These are phyloP conservation scores for Microcera coccophila DNA, from an alignment of 2,329 filamentous ascomycete species.

Conservation along the genomic window DNA sequence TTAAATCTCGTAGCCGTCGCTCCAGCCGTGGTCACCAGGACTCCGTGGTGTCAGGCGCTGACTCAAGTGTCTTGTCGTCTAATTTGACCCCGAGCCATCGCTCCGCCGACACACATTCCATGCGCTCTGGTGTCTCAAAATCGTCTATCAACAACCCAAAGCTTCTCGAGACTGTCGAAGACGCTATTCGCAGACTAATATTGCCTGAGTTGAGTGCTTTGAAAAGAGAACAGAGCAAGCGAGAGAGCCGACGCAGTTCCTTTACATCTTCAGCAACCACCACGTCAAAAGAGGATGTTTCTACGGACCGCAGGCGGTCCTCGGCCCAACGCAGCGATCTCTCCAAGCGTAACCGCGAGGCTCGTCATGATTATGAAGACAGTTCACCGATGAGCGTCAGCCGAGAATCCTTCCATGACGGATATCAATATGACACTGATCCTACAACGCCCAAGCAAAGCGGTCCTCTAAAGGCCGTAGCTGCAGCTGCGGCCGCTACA, in stretches of 20 bases:
- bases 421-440: constrained; percentile 36
- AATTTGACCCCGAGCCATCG: constrained; percentile 52
- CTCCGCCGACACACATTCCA: constrained; percentile 52
- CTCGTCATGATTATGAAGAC: constrained; percentile 52
- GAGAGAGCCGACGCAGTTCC: constrained; percentile 66
- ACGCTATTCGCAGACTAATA: constrained; percentile 85
- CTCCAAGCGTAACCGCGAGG: constrained; percentile 48
- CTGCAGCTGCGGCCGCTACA: constrained; percentile 40
- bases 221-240: constrained; percentile 82
- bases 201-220: constrained; percentile 87
- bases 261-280: constrained; percentile 46
- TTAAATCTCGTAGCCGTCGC: constrained; percentile 44
- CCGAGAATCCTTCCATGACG: constrained; percentile 44
- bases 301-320: constrained; percentile 59
- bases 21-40: constrained; percentile 53
- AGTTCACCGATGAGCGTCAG: constrained; percentile 46
- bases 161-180: constrained; percentile 84
- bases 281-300: constrained; percentile 51
- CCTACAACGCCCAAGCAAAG: constrained; percentile 44
- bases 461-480: constrained; percentile 43
- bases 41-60: constrained; percentile 49
- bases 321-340: constrained; percentile 51
- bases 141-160: constrained; percentile 91
- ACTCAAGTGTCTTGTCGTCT: constrained; percentile 54
- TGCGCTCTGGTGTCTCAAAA: constrained; percentile 50